Evolutionary conservation across 345 rosid species (phyloP), one percentile per base, ranked within the genome.

Genomic region (Populus nigra): DNA sequence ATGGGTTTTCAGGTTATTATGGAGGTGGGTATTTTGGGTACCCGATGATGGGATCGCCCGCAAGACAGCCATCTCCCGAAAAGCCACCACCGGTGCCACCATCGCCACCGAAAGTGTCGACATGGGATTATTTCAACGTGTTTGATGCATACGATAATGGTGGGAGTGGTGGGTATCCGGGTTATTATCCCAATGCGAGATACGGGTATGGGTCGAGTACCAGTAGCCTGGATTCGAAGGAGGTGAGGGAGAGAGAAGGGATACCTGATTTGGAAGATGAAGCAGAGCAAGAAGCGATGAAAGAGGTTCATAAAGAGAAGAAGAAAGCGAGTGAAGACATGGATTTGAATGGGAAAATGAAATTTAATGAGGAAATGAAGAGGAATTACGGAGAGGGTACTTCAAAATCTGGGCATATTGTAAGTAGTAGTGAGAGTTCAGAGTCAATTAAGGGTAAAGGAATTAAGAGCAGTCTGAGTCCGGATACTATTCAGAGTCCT

Each of bases 231-330:
- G 99, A 95, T 80, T 93, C 94, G 27, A 91, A 90, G 72, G 98
- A 91, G 80, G 94, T 95, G 76, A 90, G 98, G 80, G 98, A 91
- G 81, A 88, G 97, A 74, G 99, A 95, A 86, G 97, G 98, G 71
- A 93, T 95, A 78, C 99, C 98, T 53, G 98, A 93, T n/a, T 79
- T 95, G 83, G 99, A 95, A 86, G 98, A 95, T 45, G 99, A 93
- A 76, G 88, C 92, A 4, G 95, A 94, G 86, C 86, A 85, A 4
- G 93, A 89, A 84, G 89, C 80, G 73, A 75, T 78, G 50, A 91
- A 87, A 67, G 84, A 84, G n/a, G 72, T 79, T 55, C 72, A 78
- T 55, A 86, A 79, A 66, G 86, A 85, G 78, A 84, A 59, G 65
- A 87, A 77, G 78, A 78, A 55, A 80, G 61, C 2, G 29, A 71